Base-by-base conservation (phyloP, 768 basidiomycete genomes). In the Termitomyces sp. region DNA sequence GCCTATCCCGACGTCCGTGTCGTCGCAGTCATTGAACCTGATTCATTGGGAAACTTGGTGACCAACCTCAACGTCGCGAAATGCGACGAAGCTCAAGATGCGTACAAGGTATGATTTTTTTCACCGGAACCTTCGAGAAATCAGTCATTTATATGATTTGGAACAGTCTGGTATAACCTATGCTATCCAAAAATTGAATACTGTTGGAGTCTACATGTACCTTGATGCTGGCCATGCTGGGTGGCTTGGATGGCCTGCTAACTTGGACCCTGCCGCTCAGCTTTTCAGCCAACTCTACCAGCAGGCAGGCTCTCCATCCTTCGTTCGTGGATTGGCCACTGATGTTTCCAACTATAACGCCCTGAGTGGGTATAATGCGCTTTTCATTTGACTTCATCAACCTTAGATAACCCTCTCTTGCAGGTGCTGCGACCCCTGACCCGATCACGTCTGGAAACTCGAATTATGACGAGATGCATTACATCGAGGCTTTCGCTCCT, bases 171-270 rank as follows among this genome's bases (percentile, higher is more conserved):
- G 78, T 64, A 76, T 80, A 44, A 80, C 73, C 55, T 84, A 84
- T 62, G 82, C 84, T 31, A 76, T 85, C 43, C 73, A 82, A 65
- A 77, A 81, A 65, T 76, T 85, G 61, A 74, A 77, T 63, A 60
- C 74, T 49, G 78, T 81, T 50, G 81, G 82, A 53, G 81, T 86
- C 49, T 82, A 78, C 77, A 73, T 75, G 71, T 85, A 85, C 71
- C 74, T 85, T 63, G 84, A 85, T 68, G 83, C 83, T 64, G 82
- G 82, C 37, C 81, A 83, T 61, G 82, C 81, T 58, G 83, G 84
- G 53, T 86, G 84, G 85, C 77, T 86, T 59, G 85, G 85, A 43
- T 87, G 85, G 85, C 74, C 83, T 59, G 83, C 84, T 41, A 86
- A 86, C 74, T 69, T 85, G 67, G 50, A 63, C 20, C 83, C 84